Evolutionary conservation across 2,329 filamentous ascomycete species (phyloP).

Genomic region (Emergomyces africanus): DNA sequence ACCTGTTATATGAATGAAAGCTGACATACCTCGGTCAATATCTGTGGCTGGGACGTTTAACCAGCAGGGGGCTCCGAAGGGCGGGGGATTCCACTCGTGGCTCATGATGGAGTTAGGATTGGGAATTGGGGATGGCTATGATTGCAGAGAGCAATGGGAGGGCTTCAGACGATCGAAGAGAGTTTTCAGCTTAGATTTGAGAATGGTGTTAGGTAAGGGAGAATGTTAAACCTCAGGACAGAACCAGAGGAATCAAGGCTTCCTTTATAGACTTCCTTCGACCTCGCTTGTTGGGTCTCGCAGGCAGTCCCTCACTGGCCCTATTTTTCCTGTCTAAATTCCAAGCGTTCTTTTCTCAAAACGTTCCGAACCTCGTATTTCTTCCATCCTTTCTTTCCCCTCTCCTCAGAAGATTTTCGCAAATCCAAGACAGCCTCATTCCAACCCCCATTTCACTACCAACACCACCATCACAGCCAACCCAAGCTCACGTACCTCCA

Average conservation of each 20-base stretch:
- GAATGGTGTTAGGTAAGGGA: neutral
- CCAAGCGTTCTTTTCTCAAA: neutral
- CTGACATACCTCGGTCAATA: slow-evolving; percentile 10
- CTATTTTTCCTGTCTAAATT: neutral
- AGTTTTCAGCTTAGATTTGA: neutral
- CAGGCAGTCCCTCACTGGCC: too few species aligned
- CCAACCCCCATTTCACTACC: neutral
- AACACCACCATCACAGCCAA: too few species aligned
- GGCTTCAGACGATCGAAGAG: neutral
- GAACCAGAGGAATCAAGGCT: neutral
- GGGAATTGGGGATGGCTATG: neutral
- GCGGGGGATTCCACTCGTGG: slow-evolving; percentile 11
- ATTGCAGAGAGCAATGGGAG: too few species aligned
- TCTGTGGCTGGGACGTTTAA: slow-evolving; percentile 14
- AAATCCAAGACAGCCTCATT: neutral
- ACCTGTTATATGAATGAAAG: neutral
- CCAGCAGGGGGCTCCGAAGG: slow-evolving; percentile 14
- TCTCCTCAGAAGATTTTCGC: neutral
- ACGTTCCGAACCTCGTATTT: neutral
- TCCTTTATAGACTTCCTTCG: neutral
- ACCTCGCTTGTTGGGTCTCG: neutral
- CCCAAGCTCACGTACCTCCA: neutral
- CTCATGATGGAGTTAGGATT: neutral
- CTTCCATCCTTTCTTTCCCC: neutral
- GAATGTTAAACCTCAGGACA: neutral